Evolutionary conservation across 2,329 filamentous ascomycete genomes (phyloP).

Genomic region (Aureobasidium pullulans): DNA sequence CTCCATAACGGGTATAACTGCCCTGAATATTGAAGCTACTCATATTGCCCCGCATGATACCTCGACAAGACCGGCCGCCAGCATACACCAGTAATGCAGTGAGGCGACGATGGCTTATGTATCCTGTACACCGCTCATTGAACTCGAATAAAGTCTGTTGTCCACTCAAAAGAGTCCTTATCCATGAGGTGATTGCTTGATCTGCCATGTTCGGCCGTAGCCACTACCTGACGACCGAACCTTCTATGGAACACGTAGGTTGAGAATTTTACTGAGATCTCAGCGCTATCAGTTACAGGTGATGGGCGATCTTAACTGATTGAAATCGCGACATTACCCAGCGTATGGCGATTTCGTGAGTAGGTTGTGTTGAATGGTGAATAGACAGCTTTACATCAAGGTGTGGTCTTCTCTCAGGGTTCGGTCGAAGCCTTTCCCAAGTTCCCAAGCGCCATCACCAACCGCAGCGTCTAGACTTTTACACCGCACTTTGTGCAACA

Average conservation of each 20-base stretch:
- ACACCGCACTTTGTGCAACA: slow-evolving; percentile 6
- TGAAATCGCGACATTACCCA: background rate
- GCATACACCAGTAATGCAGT: slow-evolving; percentile 7
- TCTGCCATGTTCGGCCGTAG: background rate
- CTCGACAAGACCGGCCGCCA: background rate
- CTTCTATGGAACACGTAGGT: background rate
- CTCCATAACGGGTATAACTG: slow-evolving; percentile 1
- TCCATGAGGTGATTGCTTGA: background rate
- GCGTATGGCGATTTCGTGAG: background rate
- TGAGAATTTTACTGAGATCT: no score
- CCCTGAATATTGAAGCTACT: slow-evolving; percentile 2
- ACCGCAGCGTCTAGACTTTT: slow-evolving; percentile 8
- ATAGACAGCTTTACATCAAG: background rate
- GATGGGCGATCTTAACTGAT: no score
- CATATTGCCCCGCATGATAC: background rate
- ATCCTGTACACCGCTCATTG: slow-evolving; percentile 8
- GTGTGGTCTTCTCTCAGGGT: background rate
- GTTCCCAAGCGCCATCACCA: background rate
- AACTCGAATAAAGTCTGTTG: background rate
- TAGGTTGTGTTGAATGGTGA: background rate
- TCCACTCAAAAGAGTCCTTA: background rate
- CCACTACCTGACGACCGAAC: background rate
- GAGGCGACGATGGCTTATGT: slow-evolving; percentile 2
- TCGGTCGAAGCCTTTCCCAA: background rate
- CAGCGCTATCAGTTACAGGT: no score